Evolutionary conservation across 2,329 filamentous ascomycete genomes (phyloP).

Genomic region (Aspergillus sp.): DNA sequence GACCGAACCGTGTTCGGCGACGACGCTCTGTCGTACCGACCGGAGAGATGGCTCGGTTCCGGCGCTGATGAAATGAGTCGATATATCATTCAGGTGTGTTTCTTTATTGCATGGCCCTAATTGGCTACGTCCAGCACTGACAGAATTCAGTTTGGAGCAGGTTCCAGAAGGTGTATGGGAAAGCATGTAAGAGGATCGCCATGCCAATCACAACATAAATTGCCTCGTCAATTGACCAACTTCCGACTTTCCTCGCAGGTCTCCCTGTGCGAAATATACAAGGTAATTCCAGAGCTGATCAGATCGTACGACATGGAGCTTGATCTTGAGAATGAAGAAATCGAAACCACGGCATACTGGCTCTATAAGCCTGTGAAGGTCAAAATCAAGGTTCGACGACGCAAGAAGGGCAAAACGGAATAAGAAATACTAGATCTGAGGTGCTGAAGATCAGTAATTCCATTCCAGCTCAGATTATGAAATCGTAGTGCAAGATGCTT

Average conservation of each 20-base stretch:
- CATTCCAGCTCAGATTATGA: too few species aligned
- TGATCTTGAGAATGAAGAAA: neutral
- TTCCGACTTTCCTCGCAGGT: constrained; percentile 6
- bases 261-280: constrained; percentile 17
- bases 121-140: neutral
- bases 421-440: too few species aligned
- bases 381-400: neutral
- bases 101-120: neutral
- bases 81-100: constrained; percentile 7
- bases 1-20: constrained; percentile 1
- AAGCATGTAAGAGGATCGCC: constrained; percentile 8
- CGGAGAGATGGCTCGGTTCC: neutral
- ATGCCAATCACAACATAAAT: neutral
- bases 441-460: too few species aligned
- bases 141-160: constrained; percentile 6
- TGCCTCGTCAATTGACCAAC: neutral
- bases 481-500: too few species aligned
- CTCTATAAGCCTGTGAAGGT: constrained; percentile 13
- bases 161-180: constrained; percentile 10
- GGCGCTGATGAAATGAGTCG: neutral
- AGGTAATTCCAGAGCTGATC: constrained; percentile 14
- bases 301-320: constrained; percentile 10
- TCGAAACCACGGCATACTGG: constrained; percentile 13
- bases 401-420: too few species aligned
- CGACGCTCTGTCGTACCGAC: constrained; percentile 1